Evolutionary conservation across 75 land plant species (phyloP).

Genomic region (Sequoiadendron giganteum): DNA sequence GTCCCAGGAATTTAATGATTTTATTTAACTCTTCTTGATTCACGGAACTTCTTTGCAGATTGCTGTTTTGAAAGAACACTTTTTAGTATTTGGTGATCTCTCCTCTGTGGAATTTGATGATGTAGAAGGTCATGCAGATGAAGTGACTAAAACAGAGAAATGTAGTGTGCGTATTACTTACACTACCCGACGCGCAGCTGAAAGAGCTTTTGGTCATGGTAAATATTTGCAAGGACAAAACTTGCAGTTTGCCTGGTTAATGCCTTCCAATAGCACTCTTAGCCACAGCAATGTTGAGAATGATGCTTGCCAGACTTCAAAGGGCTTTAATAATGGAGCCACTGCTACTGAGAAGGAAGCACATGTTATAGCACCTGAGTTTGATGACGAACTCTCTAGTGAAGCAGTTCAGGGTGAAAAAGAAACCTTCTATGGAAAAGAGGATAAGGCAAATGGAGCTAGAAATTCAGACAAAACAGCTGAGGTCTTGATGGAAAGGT

Average conservation of each 20-base stretch:
- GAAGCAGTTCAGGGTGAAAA: not conserved
- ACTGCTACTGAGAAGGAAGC: not conserved
- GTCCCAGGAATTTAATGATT: not conserved
- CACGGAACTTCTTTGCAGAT: slow-evolving; percentile 29
- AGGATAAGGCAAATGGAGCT: not conserved
- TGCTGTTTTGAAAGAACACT: slow-evolving; percentile 60
- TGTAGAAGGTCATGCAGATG: slow-evolving; percentile 25
- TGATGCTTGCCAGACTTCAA: slow-evolving; percentile 2
- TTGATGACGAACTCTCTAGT: not conserved
- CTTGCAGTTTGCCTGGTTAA: slow-evolving; percentile 71
- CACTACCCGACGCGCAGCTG: slow-evolving; percentile 68
- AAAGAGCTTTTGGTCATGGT: slow-evolving; percentile 70
- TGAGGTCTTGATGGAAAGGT: not conserved
- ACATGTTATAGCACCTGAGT: not conserved
- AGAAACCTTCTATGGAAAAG: not conserved
- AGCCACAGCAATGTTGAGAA: not conserved
- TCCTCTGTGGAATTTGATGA: slow-evolving; percentile 68
- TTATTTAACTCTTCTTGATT: not conserved
- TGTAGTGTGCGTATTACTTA: slow-evolving; percentile 41
- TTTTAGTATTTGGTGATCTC: slow-evolving; percentile 73
- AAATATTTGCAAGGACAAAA: slow-evolving; percentile 71
- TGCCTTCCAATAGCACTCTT: slow-evolving; percentile 10
- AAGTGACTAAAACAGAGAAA: slow-evolving; percentile 14
- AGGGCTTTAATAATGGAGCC: not conserved
- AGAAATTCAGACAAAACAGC: not conserved